Evolutionary conservation across 345 rosid species (phyloP).

Genomic region (Pugionium cornutum): DNA sequence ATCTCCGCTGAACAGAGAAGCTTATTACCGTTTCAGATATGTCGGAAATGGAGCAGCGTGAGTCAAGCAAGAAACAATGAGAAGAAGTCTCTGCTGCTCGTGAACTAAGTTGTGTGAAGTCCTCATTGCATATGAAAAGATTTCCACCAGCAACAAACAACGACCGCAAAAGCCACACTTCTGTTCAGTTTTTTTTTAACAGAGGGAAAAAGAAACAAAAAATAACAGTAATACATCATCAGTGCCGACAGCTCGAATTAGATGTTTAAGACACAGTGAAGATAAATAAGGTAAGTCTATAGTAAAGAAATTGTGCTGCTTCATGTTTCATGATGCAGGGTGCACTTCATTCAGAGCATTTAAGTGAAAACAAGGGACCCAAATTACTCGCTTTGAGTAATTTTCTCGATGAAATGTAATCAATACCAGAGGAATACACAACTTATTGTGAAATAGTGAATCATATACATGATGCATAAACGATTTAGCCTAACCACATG

Average conservation of each 20-base stretch:
- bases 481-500: not conserved
- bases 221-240: not conserved
- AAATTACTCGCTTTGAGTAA: not conserved
- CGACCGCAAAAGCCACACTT: constrained; percentile 67
- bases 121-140: constrained; percentile 70
- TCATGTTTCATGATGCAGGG: constrained; percentile 11
- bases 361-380: constrained; percentile 13
- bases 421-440: not conserved
- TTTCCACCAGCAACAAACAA: constrained; percentile 62
- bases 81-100: constrained; percentile 43
- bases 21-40: constrained; percentile 63
- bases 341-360: not conserved
- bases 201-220: not conserved
- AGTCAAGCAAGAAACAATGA: constrained; percentile 62
- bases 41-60: constrained; percentile 58
- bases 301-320: not conserved
- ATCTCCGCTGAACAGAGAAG: constrained; percentile 2
- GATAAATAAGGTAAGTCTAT: not conserved
- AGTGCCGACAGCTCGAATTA: not conserved
- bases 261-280: constrained; percentile 32
- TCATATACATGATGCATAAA: not conserved
- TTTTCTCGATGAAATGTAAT: not conserved
- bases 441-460: not conserved
- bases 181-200: constrained; percentile 49
- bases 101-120: constrained; percentile 56